Evolutionary conservation across 2,329 filamentous ascomycete genomes (phyloP).

Genomic region (Ceratocystiopsis sp.): DNA sequence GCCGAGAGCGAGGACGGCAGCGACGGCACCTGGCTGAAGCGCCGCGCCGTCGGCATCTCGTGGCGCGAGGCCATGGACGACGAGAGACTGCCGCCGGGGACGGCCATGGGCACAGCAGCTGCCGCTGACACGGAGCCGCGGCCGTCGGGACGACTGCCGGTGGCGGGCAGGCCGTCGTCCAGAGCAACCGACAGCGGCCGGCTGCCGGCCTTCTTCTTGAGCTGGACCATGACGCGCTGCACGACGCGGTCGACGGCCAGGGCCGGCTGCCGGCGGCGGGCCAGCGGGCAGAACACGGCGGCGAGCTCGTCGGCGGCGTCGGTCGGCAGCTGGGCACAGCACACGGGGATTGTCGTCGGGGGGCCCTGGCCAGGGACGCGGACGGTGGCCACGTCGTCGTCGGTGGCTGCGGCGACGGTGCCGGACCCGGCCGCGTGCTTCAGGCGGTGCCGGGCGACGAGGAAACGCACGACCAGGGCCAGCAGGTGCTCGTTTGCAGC

Average conservation of each 20-base stretch:
- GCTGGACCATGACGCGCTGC: slow-evolving; percentile 25
- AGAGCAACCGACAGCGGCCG: no score
- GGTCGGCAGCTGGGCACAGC: slow-evolving; percentile 29
- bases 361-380: slow-evolving; percentile 4
- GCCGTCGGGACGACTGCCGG: no score
- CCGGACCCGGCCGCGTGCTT: slow-evolving; percentile 24
- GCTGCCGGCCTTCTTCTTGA: slow-evolving; percentile 2
- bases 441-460: slow-evolving; percentile 29
- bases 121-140: no score
- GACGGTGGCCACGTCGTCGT: slow-evolving; percentile 13
- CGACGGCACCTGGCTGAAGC: neutral
- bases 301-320: slow-evolving; percentile 32
- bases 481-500: slow-evolving; percentile 7
- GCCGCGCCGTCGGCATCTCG: neutral
- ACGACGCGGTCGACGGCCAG: slow-evolving; percentile 27
- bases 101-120: neutral
- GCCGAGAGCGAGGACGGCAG: neutral
- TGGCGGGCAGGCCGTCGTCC: no score
- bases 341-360: slow-evolving; percentile 18
- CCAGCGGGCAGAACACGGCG: slow-evolving; percentile 31
- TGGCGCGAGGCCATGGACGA: neutral
- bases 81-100: neutral
- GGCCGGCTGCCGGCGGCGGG: slow-evolving; percentile 21
- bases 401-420: slow-evolving; percentile 16
- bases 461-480: slow-evolving; percentile 21